Evolutionary conservation across 2,329 filamentous ascomycete genomes (phyloP).

Genomic region (Ascochyta viciae-villosae): DNA sequence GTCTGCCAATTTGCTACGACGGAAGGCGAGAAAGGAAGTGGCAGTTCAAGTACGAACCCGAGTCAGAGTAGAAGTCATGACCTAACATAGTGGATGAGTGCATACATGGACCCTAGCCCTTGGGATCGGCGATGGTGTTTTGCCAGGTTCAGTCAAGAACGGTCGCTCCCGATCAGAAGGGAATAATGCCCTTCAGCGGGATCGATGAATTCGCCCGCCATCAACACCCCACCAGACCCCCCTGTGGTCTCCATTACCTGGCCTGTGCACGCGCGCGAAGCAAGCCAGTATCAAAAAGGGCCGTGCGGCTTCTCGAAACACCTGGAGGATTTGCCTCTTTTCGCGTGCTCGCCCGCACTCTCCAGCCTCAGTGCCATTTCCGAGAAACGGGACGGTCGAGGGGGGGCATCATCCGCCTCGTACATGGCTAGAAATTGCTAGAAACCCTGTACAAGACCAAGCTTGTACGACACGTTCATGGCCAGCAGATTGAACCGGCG

Average conservation of each 20-base stretch:
- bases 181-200: slow-evolving; percentile 25
- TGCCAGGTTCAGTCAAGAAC: slow-evolving; percentile 21
- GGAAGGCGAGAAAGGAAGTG: neutral
- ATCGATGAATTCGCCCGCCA: slow-evolving; percentile 29
- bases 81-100: slow-evolving; percentile 17
- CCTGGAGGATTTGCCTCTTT: slow-evolving; percentile 8
- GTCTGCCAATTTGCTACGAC: slow-evolving; percentile 1
- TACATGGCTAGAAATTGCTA: neutral
- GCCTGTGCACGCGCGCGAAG: slow-evolving; percentile 10
- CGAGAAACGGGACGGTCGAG: neutral
- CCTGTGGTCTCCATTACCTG: slow-evolving; percentile 1
- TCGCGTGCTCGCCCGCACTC: neutral
- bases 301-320: slow-evolving; percentile 1
- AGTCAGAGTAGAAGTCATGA: slow-evolving; percentile 18
- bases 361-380: neutral
- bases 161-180: slow-evolving; percentile 27
- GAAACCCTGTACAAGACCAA: neutral
- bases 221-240: slow-evolving; percentile 25
- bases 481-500: slow-evolving; percentile 5
- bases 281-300: slow-evolving; percentile 11
- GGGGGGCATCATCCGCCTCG: neutral
- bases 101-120: slow-evolving; percentile 16
- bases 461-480: slow-evolving; percentile 3
- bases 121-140: slow-evolving; percentile 29
- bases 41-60: slow-evolving; percentile 7